Base-by-base conservation (phyloP, 768 basidiomycete species). In the Porpolomopsis calyptriformis region DNA sequence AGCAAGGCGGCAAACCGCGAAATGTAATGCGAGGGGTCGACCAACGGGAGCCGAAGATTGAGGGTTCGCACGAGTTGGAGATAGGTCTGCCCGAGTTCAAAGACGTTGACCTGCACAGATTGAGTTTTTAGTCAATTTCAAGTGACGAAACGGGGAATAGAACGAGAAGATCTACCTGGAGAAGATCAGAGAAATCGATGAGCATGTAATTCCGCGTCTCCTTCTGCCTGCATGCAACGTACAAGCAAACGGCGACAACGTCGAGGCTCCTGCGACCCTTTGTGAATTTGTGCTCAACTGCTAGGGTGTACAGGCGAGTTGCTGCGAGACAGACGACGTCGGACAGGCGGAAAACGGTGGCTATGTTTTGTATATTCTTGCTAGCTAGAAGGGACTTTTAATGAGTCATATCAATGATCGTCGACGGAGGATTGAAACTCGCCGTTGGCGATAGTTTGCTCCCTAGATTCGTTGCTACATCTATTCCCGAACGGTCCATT, bases 21-120 rank as follows among this genome's bases (percentile, higher is more conserved):
- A 54, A 97, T 96, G 65, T 93, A 98, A 61, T 97, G 88, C 0
- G 91, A 89, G 0, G 96, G 94, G 58, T 99, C 94, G 56, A 97
- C 83, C 33, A 91, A 76, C 0, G 91, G 91, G 4, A 92, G 74
- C 25, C 80, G 79, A 33, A 94, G 76, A 52, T 86, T 82, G 43
- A 97, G 77, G 1, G 80, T 84, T 61, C 82, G 89, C 10, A 94
- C 82, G 24, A 98, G 82, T 58, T 96, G 90, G 27, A 98, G 81
- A 59, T 97, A 99, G 0, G 89, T 93, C 45, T 91, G 85, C 0
- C 96, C 96, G 16, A 99, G 84, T 57, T 92, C 90, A 55, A 94
- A 98, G 10, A 99, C 96, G 58, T 98, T 97, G 50, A 97, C 88
- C 91, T 94, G 54, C 14, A 16, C 34, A 26, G 39, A 40, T 29